Conservation (phyloP, 192 early-diverging fungal species). For the Backusella sp. region DNA sequence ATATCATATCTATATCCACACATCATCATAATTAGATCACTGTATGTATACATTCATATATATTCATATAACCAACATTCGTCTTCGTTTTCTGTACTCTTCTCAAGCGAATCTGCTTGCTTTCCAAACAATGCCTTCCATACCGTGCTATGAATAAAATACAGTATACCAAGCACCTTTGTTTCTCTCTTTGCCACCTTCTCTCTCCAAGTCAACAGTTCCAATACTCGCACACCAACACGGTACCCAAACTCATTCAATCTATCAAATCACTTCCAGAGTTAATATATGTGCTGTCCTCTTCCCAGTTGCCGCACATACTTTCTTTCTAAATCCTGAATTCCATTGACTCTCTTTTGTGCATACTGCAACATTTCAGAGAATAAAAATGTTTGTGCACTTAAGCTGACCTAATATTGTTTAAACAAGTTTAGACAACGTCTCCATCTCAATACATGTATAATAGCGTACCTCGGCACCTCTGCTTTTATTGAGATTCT, state of each 20-base stretch:
- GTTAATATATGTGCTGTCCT: background rate
- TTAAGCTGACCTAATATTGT: constrained; percentile 61
- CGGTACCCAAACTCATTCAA: constrained; percentile 92
- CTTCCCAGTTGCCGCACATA: constrained; percentile 35
- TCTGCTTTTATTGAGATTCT: constrained; percentile 70
- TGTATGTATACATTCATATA: constrained; percentile 21
- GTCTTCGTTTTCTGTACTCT: constrained; percentile 94
- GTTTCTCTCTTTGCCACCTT: constrained; percentile 87
- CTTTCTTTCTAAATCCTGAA: constrained; percentile 95
- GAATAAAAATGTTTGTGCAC: constrained; percentile 88
- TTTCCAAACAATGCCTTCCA: constrained; percentile 98
- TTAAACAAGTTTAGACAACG: background rate
- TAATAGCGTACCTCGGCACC: constrained; percentile 59
- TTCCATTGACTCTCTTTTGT: constrained; percentile 92
- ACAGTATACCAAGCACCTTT: constrained; percentile 82
- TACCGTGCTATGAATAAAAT: constrained; percentile 91
- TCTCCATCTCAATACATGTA: background rate
- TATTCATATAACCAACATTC: constrained; percentile 76
- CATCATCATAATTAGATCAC: background rate
- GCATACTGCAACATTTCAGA: constrained; percentile 95
- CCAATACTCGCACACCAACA: constrained; percentile 85
- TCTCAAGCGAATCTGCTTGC: constrained; percentile 93
- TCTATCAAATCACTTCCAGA: constrained; percentile 35
- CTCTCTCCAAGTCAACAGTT: constrained; percentile 90
- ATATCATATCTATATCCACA: constrained; percentile 90